Evolutionary conservation across 1,139 yeast species (phyloP), one percentile per base, ranked within the genome.

Genomic region (Magnusiomyces clavatus): DNA sequence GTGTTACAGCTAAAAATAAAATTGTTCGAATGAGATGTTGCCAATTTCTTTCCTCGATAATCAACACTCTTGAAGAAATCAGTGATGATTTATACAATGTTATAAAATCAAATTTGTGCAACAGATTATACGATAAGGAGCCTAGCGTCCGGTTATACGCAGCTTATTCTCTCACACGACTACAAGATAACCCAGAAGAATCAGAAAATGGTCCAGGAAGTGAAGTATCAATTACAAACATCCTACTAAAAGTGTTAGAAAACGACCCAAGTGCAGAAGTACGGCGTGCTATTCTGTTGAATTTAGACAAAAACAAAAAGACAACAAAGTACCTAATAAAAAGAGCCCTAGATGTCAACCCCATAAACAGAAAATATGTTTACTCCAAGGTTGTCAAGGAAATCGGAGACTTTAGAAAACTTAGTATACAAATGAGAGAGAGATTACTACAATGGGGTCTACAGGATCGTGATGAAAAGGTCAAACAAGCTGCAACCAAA

Each of bases 11-110:
- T 11, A 81, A 78, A 59, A 86, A 86, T 63, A 81, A 77, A 62
- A 78, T 77, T 56, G 97, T 92, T 1, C 73, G 98, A 47, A 89
- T 78, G 63, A 74, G 97, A 52, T 84, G 83, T 6, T 82, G 87
- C 40, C 96, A 89, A 64, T 68, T 90, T 36, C 70, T 92, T 49
- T 89, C 94, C 0, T 80, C 80, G 47, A 71, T 86, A 43, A 82
- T 90, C 65, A 81, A 82, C 58, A 81, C 81, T 52, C 75, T 88
- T 50, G 84, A 86, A 1, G 94, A 86, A 60, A 77, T 90, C 37
- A 94, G 84, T 60, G 85, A 82, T 53, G 86, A 82, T 34, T 68
- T 87, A 20, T 86, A 83, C 60, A 81, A 82, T 51, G 75, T 79
- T 2, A 69, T 92, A 48, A 75, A 80, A 58, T 77, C 78, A 62